phyloP scores from a whole-genome alignment of 495 filamentous ascomycete species.

The Penicillium bovifimosum region DNA sequence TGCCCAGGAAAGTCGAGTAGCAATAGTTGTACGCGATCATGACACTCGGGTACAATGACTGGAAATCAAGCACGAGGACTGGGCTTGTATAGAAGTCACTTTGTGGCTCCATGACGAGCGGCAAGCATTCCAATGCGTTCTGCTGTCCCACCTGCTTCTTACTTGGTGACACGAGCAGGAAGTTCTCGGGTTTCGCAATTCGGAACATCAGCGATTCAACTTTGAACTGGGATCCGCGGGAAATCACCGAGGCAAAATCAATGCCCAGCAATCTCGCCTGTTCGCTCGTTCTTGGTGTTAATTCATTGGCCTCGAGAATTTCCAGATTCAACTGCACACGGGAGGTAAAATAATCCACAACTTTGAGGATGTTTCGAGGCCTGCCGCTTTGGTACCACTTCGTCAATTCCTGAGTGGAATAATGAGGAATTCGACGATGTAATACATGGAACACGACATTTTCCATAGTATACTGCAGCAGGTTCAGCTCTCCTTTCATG shows the following conservation, averaged over 20 bases:
- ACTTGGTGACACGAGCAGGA: slow-evolving; percentile 82
- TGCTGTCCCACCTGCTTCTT: slow-evolving; percentile 88
- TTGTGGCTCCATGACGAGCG: slow-evolving; percentile 95
- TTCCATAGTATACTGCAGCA: slow-evolving; percentile 93
- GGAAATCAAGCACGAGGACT: slow-evolving; percentile 88
- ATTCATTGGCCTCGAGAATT: slow-evolving; percentile 85
- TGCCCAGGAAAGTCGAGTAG: slow-evolving; percentile 93
- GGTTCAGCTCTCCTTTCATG: slow-evolving; percentile 83
- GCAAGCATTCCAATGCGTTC: slow-evolving; percentile 91
- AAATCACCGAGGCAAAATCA: slow-evolving; percentile 93
- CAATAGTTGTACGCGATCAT: slow-evolving; percentile 99
- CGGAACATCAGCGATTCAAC: slow-evolving; percentile 98
- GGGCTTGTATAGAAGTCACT: slow-evolving; percentile 91
- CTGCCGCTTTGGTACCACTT: slow-evolving; percentile 68
- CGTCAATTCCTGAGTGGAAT: slow-evolving; percentile 70
- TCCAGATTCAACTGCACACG: slow-evolving; percentile 81
- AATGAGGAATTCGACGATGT: slow-evolving; percentile 88
- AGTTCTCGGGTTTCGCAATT: slow-evolving; percentile 96
- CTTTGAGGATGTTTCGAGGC: slow-evolving; percentile 63
- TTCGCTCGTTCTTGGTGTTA: slow-evolving; percentile 86
- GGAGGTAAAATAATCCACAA: slow-evolving; percentile 71
- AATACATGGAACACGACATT: slow-evolving; percentile 93
- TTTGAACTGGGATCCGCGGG: slow-evolving; percentile 93
- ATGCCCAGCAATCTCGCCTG: slow-evolving; percentile 90
- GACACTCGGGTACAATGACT: slow-evolving; percentile 91